Evolutionary conservation across 768 basidiomycete genomes (phyloP).

Genomic region (Podaxis carcinomalis): DNA sequence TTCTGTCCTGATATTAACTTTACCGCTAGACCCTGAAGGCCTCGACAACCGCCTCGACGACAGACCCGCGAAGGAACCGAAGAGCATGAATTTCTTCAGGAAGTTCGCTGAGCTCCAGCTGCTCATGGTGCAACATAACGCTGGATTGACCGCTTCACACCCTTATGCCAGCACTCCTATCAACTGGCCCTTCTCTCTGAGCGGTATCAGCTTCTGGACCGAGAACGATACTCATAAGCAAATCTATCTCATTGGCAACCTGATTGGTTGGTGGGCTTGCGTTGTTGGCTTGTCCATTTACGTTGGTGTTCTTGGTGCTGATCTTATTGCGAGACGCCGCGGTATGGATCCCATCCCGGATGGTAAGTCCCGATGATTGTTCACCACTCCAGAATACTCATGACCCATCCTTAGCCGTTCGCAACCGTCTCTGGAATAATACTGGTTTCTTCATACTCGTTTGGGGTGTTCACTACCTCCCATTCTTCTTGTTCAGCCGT

Average conservation of each 20-base stretch:
- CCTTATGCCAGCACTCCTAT: conserved; percentile 95
- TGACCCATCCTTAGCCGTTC: conserved; percentile 55
- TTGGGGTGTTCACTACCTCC: conserved; percentile 94
- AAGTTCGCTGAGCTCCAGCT: conserved; percentile 94
- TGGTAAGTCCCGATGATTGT: conserved; percentile 49
- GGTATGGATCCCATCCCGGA: conserved; percentile 83
- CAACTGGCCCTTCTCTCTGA: conserved; percentile 97
- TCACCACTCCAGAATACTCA: background rate
- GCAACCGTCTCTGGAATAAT: conserved; percentile 93
- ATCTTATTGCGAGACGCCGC: conserved; percentile 82
- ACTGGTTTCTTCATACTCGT: conserved; percentile 92
- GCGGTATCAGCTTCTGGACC: conserved; percentile 99
- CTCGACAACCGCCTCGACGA: conserved; percentile 45
- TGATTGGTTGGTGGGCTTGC: conserved; percentile 94
- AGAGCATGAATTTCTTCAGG: conserved; percentile 85
- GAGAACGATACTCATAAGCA: conserved; percentile 79
- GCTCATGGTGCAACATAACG: conserved; percentile 97
- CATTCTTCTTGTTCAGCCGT: conserved; percentile 97
- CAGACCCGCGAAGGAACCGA: conserved; percentile 60
- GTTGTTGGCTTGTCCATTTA: conserved; percentile 83
- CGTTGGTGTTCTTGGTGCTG: conserved; percentile 86
- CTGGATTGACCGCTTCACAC: conserved; percentile 96
- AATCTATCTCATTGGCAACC: conserved; percentile 94
- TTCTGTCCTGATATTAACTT: conserved; percentile 3
- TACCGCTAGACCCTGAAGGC: conserved; percentile 47